These are phyloP conservation scores for Erodium maritimum DNA, from an alignment of 345 rosid species.

Conservation along the genomic window DNA sequence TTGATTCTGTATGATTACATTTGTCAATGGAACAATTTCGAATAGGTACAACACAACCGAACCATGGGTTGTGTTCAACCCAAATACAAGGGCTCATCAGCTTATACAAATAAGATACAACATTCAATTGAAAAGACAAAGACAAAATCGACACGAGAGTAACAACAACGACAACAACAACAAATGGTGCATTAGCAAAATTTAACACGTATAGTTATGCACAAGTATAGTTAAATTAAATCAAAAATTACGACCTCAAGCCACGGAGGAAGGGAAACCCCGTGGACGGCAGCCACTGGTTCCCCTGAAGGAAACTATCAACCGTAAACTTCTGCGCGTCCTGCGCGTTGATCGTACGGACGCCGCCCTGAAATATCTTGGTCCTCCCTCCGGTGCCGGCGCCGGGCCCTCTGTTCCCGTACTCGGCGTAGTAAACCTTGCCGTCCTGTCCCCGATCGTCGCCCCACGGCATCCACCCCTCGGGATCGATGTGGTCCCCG, in stretches of 20 bases:
- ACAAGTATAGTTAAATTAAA: too few species aligned
- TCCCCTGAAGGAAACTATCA: conserved; percentile 25
- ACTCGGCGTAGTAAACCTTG: conserved; percentile 33
- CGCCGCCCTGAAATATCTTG: conserved; percentile 28
- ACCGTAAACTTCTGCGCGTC: conserved; percentile 35
- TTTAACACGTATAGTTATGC: too few species aligned
- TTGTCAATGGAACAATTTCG: too few species aligned
- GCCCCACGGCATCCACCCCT: conserved; percentile 44
- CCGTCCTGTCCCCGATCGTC: conserved; percentile 22
- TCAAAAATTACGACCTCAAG: not conserved
- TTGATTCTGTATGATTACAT: too few species aligned
- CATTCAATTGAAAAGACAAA: too few species aligned
- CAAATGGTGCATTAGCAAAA: too few species aligned
- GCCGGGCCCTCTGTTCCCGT: conserved; percentile 56
- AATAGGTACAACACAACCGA: too few species aligned
- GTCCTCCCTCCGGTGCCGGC: conserved; percentile 33
- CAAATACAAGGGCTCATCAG: too few species aligned
- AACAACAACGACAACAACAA: too few species aligned
- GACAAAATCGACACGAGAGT: too few species aligned
- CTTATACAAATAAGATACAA: too few species aligned
- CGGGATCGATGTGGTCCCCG: conserved; percentile 56
- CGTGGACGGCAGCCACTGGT: conserved; percentile 30
- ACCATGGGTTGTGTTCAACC: too few species aligned
- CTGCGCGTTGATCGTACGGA: conserved; percentile 16
- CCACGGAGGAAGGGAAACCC: conserved; percentile 20